Evolutionary conservation across 768 basidiomycete genomes (phyloP).

Genomic region (Russula compacta): DNA sequence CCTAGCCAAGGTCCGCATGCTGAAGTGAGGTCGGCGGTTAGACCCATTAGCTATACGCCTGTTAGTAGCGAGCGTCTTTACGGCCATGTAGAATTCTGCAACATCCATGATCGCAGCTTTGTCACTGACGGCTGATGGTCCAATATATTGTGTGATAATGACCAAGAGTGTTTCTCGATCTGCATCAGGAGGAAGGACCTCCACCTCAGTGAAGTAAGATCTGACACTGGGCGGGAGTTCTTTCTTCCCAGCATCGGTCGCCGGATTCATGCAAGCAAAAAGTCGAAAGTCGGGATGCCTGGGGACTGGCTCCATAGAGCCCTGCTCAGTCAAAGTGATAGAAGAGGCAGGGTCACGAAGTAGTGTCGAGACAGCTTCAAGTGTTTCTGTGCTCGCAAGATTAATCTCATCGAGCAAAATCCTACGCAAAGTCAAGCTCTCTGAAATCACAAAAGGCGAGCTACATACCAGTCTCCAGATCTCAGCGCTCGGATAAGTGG

Average conservation of each 20-base stretch:
- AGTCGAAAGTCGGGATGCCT: slow-evolving; percentile 94
- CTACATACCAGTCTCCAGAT: slow-evolving; percentile 74
- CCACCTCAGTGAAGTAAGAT: slow-evolving; percentile 89
- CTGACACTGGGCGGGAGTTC: slow-evolving; percentile 89
- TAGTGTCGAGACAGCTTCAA: slow-evolving; percentile 86
- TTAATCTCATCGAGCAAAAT: slow-evolving; percentile 95
- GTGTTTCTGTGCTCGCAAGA: slow-evolving; percentile 84
- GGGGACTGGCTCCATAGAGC: slow-evolving; percentile 78
- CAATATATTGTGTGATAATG: slow-evolving; percentile 87
- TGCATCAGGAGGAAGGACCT: slow-evolving; percentile 88
- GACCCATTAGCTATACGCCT: slow-evolving; percentile 87
- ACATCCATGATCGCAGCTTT: slow-evolving; percentile 82
- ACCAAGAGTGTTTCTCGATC: slow-evolving; percentile 83
- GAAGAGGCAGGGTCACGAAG: slow-evolving; percentile 81
- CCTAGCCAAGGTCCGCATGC: slow-evolving; percentile 90
- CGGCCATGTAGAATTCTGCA: slow-evolving; percentile 79
- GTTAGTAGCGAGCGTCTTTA: slow-evolving; percentile 64
- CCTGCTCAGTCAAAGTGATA: slow-evolving; percentile 88
- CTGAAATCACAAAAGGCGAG: neutral
- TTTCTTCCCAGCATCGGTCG: slow-evolving; percentile 97
- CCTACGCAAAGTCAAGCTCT: slow-evolving; percentile 36
- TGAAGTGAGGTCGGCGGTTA: slow-evolving; percentile 89
- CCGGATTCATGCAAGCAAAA: slow-evolving; percentile 99
- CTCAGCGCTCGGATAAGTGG: slow-evolving; percentile 87
- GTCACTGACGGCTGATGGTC: slow-evolving; percentile 72